Evolutionary conservation across 2,329 filamentous ascomycete genomes (phyloP).

Genomic region (Pseudocercospora macadamiae): DNA sequence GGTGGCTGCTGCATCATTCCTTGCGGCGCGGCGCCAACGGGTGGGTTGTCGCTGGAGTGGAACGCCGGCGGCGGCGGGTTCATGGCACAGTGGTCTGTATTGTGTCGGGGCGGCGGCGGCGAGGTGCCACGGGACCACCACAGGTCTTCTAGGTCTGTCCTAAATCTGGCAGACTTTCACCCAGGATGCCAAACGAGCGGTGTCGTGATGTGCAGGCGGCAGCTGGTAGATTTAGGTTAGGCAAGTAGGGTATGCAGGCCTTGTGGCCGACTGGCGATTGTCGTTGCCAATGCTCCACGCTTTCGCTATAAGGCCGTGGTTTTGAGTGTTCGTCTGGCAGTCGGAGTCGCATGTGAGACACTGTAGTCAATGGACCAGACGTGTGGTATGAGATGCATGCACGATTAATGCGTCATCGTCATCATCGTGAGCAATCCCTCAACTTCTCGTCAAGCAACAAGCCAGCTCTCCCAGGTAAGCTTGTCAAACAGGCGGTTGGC

Average conservation of each 20-base stretch:
- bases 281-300: background rate
- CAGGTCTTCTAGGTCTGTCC: background rate
- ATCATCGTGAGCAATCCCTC: background rate
- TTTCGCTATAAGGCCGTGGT: background rate
- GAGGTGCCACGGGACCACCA: background rate
- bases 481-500: background rate
- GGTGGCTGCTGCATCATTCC: slow-evolving; percentile 1
- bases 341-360: background rate
- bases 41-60: background rate
- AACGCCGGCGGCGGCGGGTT: slow-evolving; percentile 1
- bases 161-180: slow-evolving; percentile 1
- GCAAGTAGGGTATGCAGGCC: background rate
- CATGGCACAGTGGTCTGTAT: background rate
- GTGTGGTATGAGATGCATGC: background rate
- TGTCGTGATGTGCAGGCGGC: background rate
- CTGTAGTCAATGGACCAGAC: too few relatives aligned
- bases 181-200: slow-evolving; percentile 3
- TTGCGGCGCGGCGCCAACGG: background rate
- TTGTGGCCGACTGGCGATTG: background rate
- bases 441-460: background rate
- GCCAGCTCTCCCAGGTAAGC: background rate
- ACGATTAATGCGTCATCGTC: slow-evolving; percentile 12
- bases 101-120: slow-evolving; percentile 2
- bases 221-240: background rate
- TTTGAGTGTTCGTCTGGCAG: too few relatives aligned